A percentile compares a stretch with the other conserved stretches of the same genome.
These are phyloP conservation scores for Aspergillus glaucus DNA, from an alignment of 2,329 filamentous ascomycete genomes.

Conservation along the genomic window DNA sequence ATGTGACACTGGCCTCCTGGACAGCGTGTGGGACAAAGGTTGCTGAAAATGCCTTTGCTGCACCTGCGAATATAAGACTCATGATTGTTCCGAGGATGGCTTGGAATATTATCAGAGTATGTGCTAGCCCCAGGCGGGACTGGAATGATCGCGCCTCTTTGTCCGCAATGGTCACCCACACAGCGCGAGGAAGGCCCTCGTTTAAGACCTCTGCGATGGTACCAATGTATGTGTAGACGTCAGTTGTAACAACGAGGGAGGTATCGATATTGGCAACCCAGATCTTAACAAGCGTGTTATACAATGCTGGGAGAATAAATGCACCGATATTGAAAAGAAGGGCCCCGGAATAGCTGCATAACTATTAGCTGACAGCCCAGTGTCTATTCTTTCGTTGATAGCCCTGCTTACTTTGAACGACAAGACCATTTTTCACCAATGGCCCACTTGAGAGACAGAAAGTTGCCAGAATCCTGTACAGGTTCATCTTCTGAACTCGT, in stretches of 20 bases:
- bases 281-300: slow-evolving; percentile 26
- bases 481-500: neutral
- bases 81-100: slow-evolving; percentile 52
- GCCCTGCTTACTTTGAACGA: neutral
- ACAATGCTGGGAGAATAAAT: neutral
- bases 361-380: neutral
- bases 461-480: neutral
- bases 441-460: neutral
- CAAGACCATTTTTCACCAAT: neutral
- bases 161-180: slow-evolving; percentile 65
- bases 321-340: neutral
- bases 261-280: slow-evolving; percentile 65
- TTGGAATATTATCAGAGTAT: slow-evolving; percentile 55
- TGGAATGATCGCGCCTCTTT: slow-evolving; percentile 46
- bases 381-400: neutral
- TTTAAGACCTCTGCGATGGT: slow-evolving; percentile 64
- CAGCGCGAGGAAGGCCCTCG: slow-evolving; percentile 62
- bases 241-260: slow-evolving; percentile 56
- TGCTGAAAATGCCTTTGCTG: slow-evolving; percentile 50
- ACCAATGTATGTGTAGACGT: slow-evolving; percentile 64
- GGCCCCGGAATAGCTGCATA: neutral
- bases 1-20: slow-evolving; percentile 52
- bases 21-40: slow-evolving; percentile 59
- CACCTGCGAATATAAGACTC: slow-evolving; percentile 53
- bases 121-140: slow-evolving; percentile 52